Percentiles rank a stretch among this genome's conserved stretches.
Conservation (phyloP, 371 early-diverging fungal genomes). For the Mucor sp. region DNA sequence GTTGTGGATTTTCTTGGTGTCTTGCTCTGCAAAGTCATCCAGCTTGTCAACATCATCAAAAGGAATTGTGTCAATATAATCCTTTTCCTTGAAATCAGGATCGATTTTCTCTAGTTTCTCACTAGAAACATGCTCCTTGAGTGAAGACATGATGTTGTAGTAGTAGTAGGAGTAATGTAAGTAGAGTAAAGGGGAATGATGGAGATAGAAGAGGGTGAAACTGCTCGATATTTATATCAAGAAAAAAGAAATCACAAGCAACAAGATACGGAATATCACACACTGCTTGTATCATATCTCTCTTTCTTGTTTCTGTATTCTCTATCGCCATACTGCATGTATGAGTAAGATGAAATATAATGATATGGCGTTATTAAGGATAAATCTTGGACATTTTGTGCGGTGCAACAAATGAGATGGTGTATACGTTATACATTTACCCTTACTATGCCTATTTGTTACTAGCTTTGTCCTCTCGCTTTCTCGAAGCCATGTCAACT, state of each 20-base stretch:
- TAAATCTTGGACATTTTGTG: background rate
- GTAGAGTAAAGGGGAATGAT: too few relatives aligned
- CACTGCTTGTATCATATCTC: background rate
- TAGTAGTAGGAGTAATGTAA: too few relatives aligned
- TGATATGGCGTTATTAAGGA: background rate
- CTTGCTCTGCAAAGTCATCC: background rate
- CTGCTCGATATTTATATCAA: too few relatives aligned
- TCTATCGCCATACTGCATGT: too few relatives aligned
- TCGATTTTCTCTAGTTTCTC: background rate
- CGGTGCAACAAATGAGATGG: background rate
- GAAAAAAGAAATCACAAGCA: too few relatives aligned
- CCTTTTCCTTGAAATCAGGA: background rate
- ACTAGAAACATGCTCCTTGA: background rate
- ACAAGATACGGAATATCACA: background rate
- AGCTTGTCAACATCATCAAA: background rate
- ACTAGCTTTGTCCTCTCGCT: too few relatives aligned
- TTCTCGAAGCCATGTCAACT: too few relatives aligned
- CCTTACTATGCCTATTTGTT: too few relatives aligned
- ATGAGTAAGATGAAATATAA: too few relatives aligned
- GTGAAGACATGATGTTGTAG: too few relatives aligned
- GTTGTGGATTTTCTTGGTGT: background rate
- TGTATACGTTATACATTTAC: background rate
- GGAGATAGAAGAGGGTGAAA: too few relatives aligned
- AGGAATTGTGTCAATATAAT: background rate
- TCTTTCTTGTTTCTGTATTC: background rate